phyloP scores from a whole-genome alignment of 2,329 filamentous ascomycete species.

The Talaromyces sp. region DNA sequence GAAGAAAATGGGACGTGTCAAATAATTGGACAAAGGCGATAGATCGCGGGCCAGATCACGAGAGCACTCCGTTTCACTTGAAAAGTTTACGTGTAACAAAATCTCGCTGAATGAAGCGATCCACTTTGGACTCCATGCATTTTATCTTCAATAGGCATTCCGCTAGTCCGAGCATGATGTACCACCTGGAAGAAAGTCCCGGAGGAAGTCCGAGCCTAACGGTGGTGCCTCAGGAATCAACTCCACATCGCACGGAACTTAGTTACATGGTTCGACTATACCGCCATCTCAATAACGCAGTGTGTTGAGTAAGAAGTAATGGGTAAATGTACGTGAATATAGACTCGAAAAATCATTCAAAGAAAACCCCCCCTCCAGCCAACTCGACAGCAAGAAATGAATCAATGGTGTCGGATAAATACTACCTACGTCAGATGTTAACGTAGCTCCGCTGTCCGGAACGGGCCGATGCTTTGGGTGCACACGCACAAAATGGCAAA shows the following conservation, averaged over 20 bases:
- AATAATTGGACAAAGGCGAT: not conserved
- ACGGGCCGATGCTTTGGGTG: not conserved
- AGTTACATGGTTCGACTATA: not conserved
- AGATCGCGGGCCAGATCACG: not conserved
- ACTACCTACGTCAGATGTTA: not conserved
- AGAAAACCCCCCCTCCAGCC: not conserved
- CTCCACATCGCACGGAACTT: not conserved
- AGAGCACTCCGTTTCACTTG: not conserved
- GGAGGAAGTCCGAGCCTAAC: no score
- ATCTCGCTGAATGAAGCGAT: not conserved
- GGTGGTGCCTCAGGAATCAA: not conserved
- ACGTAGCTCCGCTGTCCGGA: not conserved
- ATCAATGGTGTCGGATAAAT: not conserved
- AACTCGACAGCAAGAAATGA: not conserved
- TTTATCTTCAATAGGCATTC: not conserved
- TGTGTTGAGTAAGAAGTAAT: not conserved
- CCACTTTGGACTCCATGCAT: not conserved
- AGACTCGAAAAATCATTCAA: not conserved
- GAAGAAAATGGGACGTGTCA: constrained; percentile 1
- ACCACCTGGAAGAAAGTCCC: not conserved
- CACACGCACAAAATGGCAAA: not conserved
- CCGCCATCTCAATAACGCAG: not conserved
- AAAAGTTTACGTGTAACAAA: not conserved
- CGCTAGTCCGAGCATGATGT: not conserved
- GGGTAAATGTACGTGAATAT: not conserved